phyloP scores from a whole-genome alignment of 495 filamentous ascomycete species.

The Aspergillus campestris region DNA sequence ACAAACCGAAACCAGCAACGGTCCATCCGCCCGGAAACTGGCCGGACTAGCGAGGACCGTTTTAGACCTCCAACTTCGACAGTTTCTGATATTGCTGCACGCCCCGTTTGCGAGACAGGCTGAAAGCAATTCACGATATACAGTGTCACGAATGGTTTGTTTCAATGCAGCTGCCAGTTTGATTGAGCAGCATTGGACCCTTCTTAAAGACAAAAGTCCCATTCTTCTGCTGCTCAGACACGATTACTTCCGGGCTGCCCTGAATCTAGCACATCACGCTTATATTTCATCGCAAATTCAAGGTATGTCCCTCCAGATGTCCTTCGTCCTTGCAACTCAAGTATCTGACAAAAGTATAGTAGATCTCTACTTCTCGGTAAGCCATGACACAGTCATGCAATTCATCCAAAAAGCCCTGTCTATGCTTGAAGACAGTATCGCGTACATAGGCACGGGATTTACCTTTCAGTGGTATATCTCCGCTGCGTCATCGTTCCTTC shows the following conservation, averaged over 20 bases:
- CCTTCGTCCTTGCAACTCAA: background rate
- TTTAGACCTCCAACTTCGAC: slow-evolving; percentile 20
- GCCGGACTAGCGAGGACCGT: slow-evolving; percentile 9
- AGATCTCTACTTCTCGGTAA: slow-evolving; percentile 7
- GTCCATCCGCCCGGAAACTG: background rate
- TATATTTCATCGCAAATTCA: slow-evolving; percentile 6
- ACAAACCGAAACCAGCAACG: slow-evolving; percentile 3
- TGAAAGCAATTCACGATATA: slow-evolving; percentile 9
- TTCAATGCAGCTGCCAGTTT: slow-evolving; percentile 13
- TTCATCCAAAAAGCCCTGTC: slow-evolving; percentile 18
- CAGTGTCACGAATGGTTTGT: slow-evolving; percentile 17
- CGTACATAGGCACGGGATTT: slow-evolving; percentile 18
- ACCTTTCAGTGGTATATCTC: slow-evolving; percentile 27
- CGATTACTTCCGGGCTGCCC: slow-evolving; percentile 17
- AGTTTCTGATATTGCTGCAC: slow-evolving; percentile 23
- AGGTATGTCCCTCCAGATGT: slow-evolving; percentile 3
- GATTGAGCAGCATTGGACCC: slow-evolving; percentile 10
- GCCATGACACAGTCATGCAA: slow-evolving; percentile 6
- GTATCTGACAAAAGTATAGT: background rate
- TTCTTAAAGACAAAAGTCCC: slow-evolving; percentile 3
- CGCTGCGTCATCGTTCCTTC: slow-evolving; percentile 13
- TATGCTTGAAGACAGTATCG: slow-evolving; percentile 21
- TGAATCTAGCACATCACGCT: slow-evolving; percentile 14
- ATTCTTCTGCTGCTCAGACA: slow-evolving; percentile 11
- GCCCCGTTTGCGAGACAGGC: slow-evolving; percentile 17